These are phyloP conservation scores for Aspergillus flavus DNA, from an alignment of 2,329 filamentous ascomycete species.

Conservation along the genomic window DNA sequence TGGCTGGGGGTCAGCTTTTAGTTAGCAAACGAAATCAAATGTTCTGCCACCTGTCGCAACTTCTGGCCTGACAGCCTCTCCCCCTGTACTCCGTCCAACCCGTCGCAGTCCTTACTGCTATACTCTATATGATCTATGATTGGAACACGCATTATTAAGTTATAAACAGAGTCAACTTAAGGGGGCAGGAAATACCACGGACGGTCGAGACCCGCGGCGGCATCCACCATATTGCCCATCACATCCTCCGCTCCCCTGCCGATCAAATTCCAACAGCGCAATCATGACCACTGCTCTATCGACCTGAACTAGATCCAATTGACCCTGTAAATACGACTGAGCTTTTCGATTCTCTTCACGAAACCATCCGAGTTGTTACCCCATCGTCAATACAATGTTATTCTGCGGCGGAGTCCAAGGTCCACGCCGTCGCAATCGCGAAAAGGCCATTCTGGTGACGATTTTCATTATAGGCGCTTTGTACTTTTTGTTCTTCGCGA, in stretches of 20 bases:
- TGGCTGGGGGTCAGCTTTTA: not conserved
- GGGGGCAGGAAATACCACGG: not conserved
- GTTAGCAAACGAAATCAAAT: not conserved
- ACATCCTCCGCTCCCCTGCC: conserved; percentile 1
- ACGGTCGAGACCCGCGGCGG: not conserved
- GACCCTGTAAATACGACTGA: not conserved
- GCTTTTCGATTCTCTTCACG: not conserved
- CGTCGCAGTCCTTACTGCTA: not conserved
- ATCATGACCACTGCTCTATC: conserved; percentile 7
- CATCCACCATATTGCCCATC: not conserved
- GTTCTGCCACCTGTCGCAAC: not conserved
- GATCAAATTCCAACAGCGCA: conserved; percentile 4
- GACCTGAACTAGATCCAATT: conserved; percentile 3
- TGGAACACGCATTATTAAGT: not conserved
- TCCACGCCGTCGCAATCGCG: conserved; percentile 37
- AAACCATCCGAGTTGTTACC: not conserved
- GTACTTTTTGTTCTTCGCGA: conserved; percentile 37
- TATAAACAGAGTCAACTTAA: not conserved
- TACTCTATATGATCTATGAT: not conserved
- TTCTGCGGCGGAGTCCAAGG: conserved; percentile 37
- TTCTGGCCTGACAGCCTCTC: not conserved
- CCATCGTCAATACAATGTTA: conserved; percentile 27
- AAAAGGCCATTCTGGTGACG: conserved; percentile 37
- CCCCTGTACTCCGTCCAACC: not conserved
- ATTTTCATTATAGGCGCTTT: conserved; percentile 36